phyloP scores from a whole-genome alignment of 2,329 filamentous ascomycete species.

The Dothideomycetes sp. region DNA sequence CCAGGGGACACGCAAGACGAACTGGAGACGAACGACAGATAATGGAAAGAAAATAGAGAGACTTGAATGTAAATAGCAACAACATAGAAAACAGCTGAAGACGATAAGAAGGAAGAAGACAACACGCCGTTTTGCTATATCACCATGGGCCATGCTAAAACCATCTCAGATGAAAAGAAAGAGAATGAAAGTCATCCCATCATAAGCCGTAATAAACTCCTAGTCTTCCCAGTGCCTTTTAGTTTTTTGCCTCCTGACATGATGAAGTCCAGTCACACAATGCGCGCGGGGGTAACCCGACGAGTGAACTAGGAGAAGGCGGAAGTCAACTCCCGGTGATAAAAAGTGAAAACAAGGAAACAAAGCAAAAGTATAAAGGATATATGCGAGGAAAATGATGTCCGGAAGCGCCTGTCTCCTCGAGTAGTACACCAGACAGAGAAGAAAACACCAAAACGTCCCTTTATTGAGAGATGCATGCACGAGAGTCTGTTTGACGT shows the following conservation, averaged over 20 bases:
- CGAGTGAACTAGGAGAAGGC: neutral
- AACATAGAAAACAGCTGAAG: constrained; percentile 1
- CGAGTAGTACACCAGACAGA: constrained; percentile 1
- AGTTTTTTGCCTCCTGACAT: no score
- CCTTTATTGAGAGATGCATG: neutral
- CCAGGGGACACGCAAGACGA: no score
- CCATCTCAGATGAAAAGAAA: constrained; percentile 7
- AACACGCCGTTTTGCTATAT: constrained; percentile 12
- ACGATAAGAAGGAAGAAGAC: neutral
- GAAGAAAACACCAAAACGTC: constrained; percentile 1
- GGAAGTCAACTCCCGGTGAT: neutral
- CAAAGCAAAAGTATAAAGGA: constrained; percentile 10
- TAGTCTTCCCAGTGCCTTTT: neutral
- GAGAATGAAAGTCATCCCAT: constrained; percentile 9
- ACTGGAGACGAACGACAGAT: no score
- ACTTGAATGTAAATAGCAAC: constrained; percentile 11
- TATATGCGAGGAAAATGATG: constrained; percentile 8
- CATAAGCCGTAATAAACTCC: constrained; percentile 12
- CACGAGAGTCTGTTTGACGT: neutral
- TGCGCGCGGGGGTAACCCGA: no score
- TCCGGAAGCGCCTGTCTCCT: constrained; percentile 9
- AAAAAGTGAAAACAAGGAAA: neutral
- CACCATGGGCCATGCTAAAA: constrained; percentile 11
- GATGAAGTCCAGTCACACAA: no score
- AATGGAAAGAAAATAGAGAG: constrained; percentile 3